A percentile compares a stretch with the other conserved stretches of the same genome.
These are phyloP conservation scores for Clonostachys sp. DNA, from an alignment of 2,329 filamentous ascomycete genomes.

Conservation along the genomic window DNA sequence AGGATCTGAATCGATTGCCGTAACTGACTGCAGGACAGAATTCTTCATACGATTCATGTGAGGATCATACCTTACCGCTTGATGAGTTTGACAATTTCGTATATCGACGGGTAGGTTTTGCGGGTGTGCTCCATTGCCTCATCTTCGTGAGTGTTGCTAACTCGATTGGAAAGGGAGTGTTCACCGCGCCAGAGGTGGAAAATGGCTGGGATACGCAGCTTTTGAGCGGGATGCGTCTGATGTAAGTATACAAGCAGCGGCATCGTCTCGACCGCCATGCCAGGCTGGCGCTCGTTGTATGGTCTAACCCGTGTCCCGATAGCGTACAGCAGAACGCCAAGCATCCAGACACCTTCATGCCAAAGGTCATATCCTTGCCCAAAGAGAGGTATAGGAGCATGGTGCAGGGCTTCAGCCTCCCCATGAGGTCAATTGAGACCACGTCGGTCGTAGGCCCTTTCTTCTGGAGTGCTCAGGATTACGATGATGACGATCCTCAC, in stretches of 20 bases:
- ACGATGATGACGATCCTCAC: slow-evolving; percentile 51
- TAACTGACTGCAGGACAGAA: slow-evolving; percentile 28
- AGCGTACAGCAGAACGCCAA: slow-evolving; percentile 53
- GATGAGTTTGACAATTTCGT: slow-evolving; percentile 58
- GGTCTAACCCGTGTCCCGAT: not conserved
- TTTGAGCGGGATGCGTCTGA: slow-evolving; percentile 45
- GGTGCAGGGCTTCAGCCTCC: slow-evolving; percentile 48
- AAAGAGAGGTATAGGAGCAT: slow-evolving; percentile 48
- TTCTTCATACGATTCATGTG: slow-evolving; percentile 39
- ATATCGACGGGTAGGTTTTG: slow-evolving; percentile 35
- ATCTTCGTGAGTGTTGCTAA: not conserved
- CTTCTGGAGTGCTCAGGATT: slow-evolving; percentile 56
- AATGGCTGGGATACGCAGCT: slow-evolving; percentile 36
- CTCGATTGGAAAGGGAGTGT: slow-evolving; percentile 39
- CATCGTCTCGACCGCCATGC: not conserved
- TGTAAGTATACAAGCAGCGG: slow-evolving; percentile 34
- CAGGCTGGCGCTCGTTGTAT: not conserved
- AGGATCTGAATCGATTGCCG: not conserved
- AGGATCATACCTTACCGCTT: slow-evolving; percentile 44
- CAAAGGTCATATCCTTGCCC: slow-evolving; percentile 47
- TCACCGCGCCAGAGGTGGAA: slow-evolving; percentile 34
- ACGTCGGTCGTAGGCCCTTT: slow-evolving; percentile 57
- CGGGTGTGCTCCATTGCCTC: not conserved
- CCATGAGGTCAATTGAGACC: slow-evolving; percentile 53
- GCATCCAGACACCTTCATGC: slow-evolving; percentile 53